Evolutionary conservation across 768 basidiomycete genomes (phyloP), one percentile per base, ranked within the genome.

Genomic region (Suillus placidus): DNA sequence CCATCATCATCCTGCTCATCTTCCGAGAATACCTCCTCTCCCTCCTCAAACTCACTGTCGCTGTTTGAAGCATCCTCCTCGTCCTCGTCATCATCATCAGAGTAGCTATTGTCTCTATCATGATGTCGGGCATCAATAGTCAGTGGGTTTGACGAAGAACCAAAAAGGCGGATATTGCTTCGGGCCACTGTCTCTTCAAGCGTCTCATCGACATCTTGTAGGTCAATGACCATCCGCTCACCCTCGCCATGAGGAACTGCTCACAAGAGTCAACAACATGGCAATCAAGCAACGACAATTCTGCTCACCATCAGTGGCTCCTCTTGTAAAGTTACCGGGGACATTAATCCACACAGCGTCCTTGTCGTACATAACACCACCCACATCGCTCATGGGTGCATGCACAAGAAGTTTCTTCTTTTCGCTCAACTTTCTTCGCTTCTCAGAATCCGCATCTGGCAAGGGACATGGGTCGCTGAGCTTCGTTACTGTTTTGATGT

Each of bases 261-360:
- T 64, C 40, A 54, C 38, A 5, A 40, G 18, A 23, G 43, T 69
- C 26, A 70, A 37, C 10, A 8, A 20, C 10, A 51, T 32, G 12
- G 12, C 0, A 56, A 57, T 14, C 14, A 40, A 37, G 34, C 37
- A 34, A 54, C 30, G n/a, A 23, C 40, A 13, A 47, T 14, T 43
- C 35, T 23, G 70, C 84, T 63, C 71, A 90, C 91, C 83, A 65
- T 90, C 88, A 8, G 78, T 79, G 69, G 86, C 88, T n/a, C 88
- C 89, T 66, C 90, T 83, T 16, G 93, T 90, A 75, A 99, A 99
- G 72, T 86, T 97, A 1, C 97, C 97, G 14, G 95, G 92, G 12
- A 99, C 96, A 75, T 99, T 99, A 69, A 99, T 91, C 85, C 93
- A 99, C 3, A 99, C 96, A 0, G 95, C 94, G 73, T 99, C 97